A percentile compares a stretch with the other conserved stretches of the same genome.
phyloP scores from a whole-genome alignment of 2,329 filamentous ascomycete genomes.

The Dactylellina sp. region DNA sequence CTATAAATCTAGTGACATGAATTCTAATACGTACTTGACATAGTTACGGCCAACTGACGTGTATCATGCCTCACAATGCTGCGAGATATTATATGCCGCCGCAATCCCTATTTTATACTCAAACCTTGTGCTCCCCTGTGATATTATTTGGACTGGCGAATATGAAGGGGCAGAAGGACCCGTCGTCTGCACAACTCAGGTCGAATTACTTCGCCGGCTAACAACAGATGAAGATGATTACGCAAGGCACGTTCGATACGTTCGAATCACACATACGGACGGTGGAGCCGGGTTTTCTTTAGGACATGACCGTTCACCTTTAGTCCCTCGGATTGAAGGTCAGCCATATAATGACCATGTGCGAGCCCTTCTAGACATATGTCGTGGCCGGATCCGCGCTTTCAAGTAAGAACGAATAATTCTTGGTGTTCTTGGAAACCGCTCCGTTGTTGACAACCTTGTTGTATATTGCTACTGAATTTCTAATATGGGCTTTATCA shows the following conservation, averaged over 20 bases:
- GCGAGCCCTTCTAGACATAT: no score
- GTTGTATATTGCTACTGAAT: no score
- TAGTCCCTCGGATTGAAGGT: no score
- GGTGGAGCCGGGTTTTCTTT: background rate
- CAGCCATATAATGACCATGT: no score
- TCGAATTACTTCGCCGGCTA: no score
- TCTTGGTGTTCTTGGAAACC: background rate
- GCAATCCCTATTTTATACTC: slow-evolving; percentile 12
- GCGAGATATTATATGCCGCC: slow-evolving; percentile 1
- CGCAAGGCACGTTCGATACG: background rate
- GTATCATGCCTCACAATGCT: slow-evolving; percentile 7
- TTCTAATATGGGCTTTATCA: background rate
- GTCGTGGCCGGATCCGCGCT: no score
- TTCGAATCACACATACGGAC: background rate
- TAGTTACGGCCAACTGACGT: slow-evolving; percentile 16
- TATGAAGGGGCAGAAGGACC: no score
- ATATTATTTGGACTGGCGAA: background rate
- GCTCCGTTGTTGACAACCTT: background rate
- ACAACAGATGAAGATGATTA: background rate
- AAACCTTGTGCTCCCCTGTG: background rate
- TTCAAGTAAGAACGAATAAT: no score
- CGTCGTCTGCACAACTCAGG: no score
- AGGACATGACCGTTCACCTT: background rate
- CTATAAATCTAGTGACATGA: no score
- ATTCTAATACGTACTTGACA: no score